These are phyloP conservation scores for Syncephalastrum monosporum DNA, from an alignment of 371 early-diverging fungal species.

Conservation along the genomic window DNA sequence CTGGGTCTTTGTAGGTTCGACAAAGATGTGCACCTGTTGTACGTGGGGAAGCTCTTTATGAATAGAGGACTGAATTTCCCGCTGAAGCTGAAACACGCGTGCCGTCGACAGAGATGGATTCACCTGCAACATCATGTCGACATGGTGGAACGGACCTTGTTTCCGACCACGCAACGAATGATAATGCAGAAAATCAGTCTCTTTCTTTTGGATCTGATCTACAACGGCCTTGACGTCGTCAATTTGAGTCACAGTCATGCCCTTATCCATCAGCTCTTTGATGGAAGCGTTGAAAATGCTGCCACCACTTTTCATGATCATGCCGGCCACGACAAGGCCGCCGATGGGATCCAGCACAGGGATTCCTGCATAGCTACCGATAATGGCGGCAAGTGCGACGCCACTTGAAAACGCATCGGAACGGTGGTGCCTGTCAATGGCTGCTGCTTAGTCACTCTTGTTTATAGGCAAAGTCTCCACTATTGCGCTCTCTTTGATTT, in stretches of 20 bases:
- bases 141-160: constrained; percentile 42
- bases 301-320: constrained; percentile 59
- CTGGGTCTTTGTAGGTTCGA: constrained; percentile 15
- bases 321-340: constrained; percentile 59
- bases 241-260: constrained; percentile 28
- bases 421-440: constrained; percentile 61
- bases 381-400: constrained; percentile 64
- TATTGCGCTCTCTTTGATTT: neutral
- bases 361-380: constrained; percentile 61
- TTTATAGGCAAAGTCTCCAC: neutral
- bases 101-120: constrained; percentile 29
- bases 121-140: constrained; percentile 40
- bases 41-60: constrained; percentile 29
- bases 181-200: constrained; percentile 34
- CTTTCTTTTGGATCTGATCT: constrained; percentile 16
- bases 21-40: constrained; percentile 38
- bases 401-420: constrained; percentile 67
- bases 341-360: constrained; percentile 69
- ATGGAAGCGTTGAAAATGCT: constrained; percentile 42
- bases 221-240: constrained; percentile 18
- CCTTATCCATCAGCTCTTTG: constrained; percentile 49
- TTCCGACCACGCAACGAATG: constrained; percentile 51
- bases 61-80: constrained; percentile 25
- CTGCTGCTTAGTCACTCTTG: neutral
- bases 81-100: constrained; percentile 33